Conservation (phyloP, 1,139 yeast species). For the Yamadazyma epiphylla region DNA sequence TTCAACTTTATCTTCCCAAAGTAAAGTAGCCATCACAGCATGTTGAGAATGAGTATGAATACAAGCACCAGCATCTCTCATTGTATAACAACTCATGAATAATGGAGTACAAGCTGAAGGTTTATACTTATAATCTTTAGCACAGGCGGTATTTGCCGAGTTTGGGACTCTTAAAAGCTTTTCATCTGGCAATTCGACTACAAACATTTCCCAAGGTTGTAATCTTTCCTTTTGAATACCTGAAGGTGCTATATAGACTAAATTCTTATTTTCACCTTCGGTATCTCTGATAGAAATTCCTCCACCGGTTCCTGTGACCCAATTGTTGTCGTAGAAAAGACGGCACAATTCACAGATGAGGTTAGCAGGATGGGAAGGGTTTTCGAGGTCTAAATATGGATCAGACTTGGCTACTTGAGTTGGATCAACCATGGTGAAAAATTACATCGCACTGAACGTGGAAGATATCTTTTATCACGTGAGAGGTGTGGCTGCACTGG, state of each 20-base stretch:
- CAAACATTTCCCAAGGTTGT: constrained; percentile 79
- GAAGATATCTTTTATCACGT: background rate
- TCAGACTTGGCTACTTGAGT: constrained; percentile 6
- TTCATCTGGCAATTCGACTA: constrained; percentile 55
- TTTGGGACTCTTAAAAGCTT: constrained; percentile 61
- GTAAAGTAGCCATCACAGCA: constrained; percentile 77
- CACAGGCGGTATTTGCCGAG: constrained; percentile 35
- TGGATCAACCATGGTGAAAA: background rate
- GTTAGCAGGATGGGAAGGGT: constrained; percentile 78
- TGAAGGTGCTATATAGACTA: constrained; percentile 82
- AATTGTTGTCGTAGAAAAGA: constrained; percentile 71
- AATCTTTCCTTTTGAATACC: constrained; percentile 94
- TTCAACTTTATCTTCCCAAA: constrained; percentile 57
- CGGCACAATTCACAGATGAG: constrained; percentile 79
- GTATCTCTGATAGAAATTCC: constrained; percentile 78
- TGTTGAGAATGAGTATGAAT: constrained; percentile 91
- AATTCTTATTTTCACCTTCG: constrained; percentile 38
- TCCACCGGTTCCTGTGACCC: constrained; percentile 98
- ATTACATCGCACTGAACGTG: constrained; percentile 1
- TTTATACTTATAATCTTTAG: constrained; percentile 50
- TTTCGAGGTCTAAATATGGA: constrained; percentile 18
- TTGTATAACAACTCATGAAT: constrained; percentile 70
- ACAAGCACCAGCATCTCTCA: constrained; percentile 84
- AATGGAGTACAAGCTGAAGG: constrained; percentile 94
- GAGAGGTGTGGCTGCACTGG: constrained; percentile 5